Conservation (phyloP, 2,329 filamentous ascomycete species). For the Ceratocystiopsis sp. region DNA sequence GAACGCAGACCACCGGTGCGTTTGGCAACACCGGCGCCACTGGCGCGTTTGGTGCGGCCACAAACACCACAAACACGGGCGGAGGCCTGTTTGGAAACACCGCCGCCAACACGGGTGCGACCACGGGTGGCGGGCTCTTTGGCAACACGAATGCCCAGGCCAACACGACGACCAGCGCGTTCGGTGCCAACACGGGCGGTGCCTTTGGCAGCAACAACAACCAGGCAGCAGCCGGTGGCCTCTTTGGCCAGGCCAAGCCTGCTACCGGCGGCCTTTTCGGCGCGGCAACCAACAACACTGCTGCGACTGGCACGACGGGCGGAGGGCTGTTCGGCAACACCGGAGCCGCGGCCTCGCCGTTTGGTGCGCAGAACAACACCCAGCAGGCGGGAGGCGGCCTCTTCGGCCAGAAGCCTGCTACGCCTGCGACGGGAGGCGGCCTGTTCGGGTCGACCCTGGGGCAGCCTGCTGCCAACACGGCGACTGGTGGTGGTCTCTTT, state of each 20-base stretch:
- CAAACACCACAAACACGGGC: conserved; percentile 12
- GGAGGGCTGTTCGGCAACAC: conserved; percentile 4
- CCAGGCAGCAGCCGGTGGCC: conserved; percentile 10
- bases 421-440: conserved; percentile 13
- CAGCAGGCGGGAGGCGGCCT: conserved; percentile 14
- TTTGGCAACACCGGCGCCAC: conserved; percentile 24
- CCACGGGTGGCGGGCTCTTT: conserved; percentile 5
- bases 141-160: not conserved
- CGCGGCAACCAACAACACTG: not conserved
- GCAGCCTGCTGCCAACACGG: not conserved
- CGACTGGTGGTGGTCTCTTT: conserved; percentile 30
- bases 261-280: conserved; percentile 13
- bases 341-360: conserved; percentile 1
- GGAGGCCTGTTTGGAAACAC: conserved; percentile 28
- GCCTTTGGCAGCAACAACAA: conserved; percentile 14
- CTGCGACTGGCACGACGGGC: conserved; percentile 1
- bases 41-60: conserved; percentile 11
- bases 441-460: conserved; percentile 19
- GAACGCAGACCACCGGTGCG: conserved; percentile 18
- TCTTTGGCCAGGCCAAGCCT: conserved; percentile 15
- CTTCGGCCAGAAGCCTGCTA: conserved; percentile 25
- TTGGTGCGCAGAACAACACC: conserved; percentile 1
- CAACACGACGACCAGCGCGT: too few species aligned
- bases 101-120: conserved; percentile 10
- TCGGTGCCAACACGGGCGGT: not conserved